Evolutionary conservation across 169 alveolate genomes (phyloP), one percentile per base, ranked within the genome.

Genomic region (Cytauxzoon felis): DNA sequence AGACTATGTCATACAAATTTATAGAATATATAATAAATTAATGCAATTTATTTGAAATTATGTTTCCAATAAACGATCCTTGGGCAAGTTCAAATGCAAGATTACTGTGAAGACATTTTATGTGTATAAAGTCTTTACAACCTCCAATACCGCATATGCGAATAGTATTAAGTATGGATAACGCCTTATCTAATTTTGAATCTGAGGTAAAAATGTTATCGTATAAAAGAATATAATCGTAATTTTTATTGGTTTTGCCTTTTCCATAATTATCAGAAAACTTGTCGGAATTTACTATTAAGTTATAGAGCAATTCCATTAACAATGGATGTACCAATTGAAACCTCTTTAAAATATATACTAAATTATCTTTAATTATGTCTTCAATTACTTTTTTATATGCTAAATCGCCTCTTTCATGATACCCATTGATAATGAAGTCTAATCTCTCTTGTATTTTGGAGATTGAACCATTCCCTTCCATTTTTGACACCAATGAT

Each of bases 81-180:
- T 73, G 80, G 2, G 71, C 70, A 16, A 73, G 54, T 9, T 57
- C 72, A 33, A 50, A 86, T 21, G 90, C 89, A 30, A 81, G 61
- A 67, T 76, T 47, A 30, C 83, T 75, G 62, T 86, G 92, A 45
- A 86, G 76, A 61, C 92, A 86, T 52, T 86, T 86, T 23, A 86
- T 73, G 27, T 76, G 84, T 49, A 81, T 49, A 49, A 80, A 81
- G 45, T 80, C 80, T n/a, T 69, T 42, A 23, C 66, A 73, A 1
- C 92, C 92, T 4, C 89, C 89, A 21, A 86, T 78, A 33, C 92
- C 92, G 36, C 81, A 68, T 18, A 45, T 59, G 49, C 92, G 13
- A 19, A 71, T 5, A 0, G 92, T 86, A 61, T 86, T 86, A 47
- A 71, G 53, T 26, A 81, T 81, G 27, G 81, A 41, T 13, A 78